Evolutionary conservation across 352 stramenopile genomes (phyloP), one percentile per base, ranked within the genome.

Genomic region (Nothophytophthora sp.): DNA sequence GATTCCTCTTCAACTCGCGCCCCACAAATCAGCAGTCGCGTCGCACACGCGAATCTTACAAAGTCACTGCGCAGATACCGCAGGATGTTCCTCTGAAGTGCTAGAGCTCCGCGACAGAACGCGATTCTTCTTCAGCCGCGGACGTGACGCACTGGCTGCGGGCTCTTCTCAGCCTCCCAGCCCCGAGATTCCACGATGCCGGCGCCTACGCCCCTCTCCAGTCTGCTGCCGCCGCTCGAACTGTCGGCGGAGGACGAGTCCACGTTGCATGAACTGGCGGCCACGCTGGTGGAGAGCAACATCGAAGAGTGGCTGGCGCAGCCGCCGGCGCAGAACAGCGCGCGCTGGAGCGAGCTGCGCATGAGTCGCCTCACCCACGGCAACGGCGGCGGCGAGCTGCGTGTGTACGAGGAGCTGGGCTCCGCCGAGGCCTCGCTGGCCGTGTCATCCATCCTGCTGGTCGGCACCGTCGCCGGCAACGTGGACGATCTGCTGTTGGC

Each of bases 401-500:
- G 49, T 34, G 60, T 70, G 39, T 66, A 59, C 45, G 25, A 60
- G 20, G 33, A 55, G 34, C 16, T 36, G 23, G 33, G 33, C 28
- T 23, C 15, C 11, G 33, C 27, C 10, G 41, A 25, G 1, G 19
- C 28, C 6, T 37, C 34, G 15, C 35, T 34, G 18, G 43, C 33
- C 5, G 42, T 70, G 24, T 49, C 60, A 2, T 66, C 50, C 4
- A 38, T 73, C 40, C 28, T 67, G 27, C 36, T 63, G 0, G 53
- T 60, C 10, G 63, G 54, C 1, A 66, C 38, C n/a, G 40, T 73
- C 33, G 48, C 50, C 16, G 66, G 70, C 8, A 60, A 30, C 6
- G 44, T 81, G 22, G 52, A 81, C 36, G 70, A 81, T 44, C 48
- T 75, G 41, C 70, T 81, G 66, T 84, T 76, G 49, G 73, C 63